Base-by-base conservation (phyloP, 768 basidiomycete genomes). In the Lactifluus pinguis region DNA sequence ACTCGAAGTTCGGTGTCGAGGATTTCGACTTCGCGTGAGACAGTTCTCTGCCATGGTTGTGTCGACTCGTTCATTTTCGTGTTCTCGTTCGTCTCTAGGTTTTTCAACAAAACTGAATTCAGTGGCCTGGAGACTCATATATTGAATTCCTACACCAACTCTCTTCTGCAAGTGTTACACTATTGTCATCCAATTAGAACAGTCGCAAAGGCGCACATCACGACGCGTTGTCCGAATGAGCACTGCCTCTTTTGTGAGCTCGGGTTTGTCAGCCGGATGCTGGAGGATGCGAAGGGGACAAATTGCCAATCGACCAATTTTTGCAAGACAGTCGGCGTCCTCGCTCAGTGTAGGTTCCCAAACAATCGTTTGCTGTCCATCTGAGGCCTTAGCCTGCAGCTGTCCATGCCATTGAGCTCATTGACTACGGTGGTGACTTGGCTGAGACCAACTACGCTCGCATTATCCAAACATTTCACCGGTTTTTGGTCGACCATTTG, bases 241-340 rank as follows among this genome's bases (percentile, higher is more conserved):
- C 88, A 98, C 70, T 99, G 95, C 71, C 76, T 98, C 9, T 75
- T 98, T 0, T 98, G 97, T 72, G 95, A 99, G 72, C 78, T 95
- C 30, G 97, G 95, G 2, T 98, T 98, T 69, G 82, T 95, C 29
- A 87, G 86, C 60, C 82, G 92, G 34, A 99, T 98, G 95, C 78
- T 99, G 39, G 92, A 95, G 72, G 95, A 98, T 68, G 95, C 97
- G 0, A 80, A 78, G 42, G 97, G 97, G 0, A 90, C 81, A 19
- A 98, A 99, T 67, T 98, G 95, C 68, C 95, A 98, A 71, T 85
- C 94, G 6, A 94, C 88, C 72, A 99, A 99, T 72, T 99, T 98
- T 68, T 98, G 94, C 71, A 88, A 92, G 72, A 89, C 93, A 2
- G 89, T 98, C 49, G 87, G 90, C 17, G 85, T 91, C 3, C 80